These are phyloP conservation scores for Cladophialophora psammophila DNA, from an alignment of 2,329 filamentous ascomycete species.

Conservation along the genomic window DNA sequence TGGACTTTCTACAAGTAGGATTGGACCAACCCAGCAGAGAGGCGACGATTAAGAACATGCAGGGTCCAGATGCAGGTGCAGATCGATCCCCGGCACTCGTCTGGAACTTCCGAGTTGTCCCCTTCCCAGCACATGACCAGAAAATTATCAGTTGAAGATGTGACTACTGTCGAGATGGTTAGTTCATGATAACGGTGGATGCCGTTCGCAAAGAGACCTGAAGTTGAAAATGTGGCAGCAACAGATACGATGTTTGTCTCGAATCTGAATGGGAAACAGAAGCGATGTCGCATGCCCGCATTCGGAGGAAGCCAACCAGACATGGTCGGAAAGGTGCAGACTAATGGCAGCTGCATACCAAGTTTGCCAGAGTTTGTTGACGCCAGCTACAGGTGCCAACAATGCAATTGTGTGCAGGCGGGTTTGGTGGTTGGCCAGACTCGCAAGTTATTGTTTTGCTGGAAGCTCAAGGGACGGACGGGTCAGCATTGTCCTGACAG, in stretches of 20 bases:
- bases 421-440: conserved; percentile 1
- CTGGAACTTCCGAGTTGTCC: conserved; percentile 6
- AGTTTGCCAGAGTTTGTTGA: conserved; percentile 5
- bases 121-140: conserved; percentile 18
- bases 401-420: conserved; percentile 11
- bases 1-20: neutral
- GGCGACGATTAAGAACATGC: conserved; percentile 12
- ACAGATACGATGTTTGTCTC: conserved; percentile 16
- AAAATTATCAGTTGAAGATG: conserved; percentile 10
- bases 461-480: neutral
- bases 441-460: neutral
- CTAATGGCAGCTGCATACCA: conserved; percentile 9
- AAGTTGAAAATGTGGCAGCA: conserved; percentile 2
- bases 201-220: conserved; percentile 9
- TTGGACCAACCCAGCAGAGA: neutral
- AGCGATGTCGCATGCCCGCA: conserved; percentile 10
- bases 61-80: conserved; percentile 12
- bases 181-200: conserved; percentile 15
- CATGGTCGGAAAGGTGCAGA: neutral
- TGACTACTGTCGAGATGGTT: neutral
- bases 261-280: conserved; percentile 2
- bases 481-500: conserved; percentile 13
- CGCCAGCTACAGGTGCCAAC: conserved; percentile 14
- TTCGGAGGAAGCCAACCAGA: conserved; percentile 14
- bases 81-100: conserved; percentile 2